phyloP scores from a whole-genome alignment of 176 grass and related monocot species.

The Zoysia pacifica region DNA sequence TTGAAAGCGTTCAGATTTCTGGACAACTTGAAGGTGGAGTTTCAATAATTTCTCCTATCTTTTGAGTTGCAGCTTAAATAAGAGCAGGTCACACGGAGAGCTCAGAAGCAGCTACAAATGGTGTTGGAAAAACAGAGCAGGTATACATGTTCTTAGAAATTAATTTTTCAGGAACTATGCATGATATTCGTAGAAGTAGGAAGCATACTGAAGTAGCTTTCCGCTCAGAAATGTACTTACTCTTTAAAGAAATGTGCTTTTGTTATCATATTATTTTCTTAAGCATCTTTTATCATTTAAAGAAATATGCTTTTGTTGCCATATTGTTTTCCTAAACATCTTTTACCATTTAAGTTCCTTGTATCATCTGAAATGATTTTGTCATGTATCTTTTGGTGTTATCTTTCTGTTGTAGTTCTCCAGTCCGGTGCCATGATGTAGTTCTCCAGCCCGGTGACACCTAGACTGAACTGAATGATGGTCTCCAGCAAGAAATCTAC shows the following conservation, averaged over 20 bases:
- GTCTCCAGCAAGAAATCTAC: too few species aligned
- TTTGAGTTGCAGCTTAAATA: constrained; percentile 73
- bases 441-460: neutral
- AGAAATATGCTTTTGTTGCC: too few species aligned
- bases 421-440: constrained; percentile 1
- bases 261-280: too few species aligned
- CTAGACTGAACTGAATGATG: too few species aligned
- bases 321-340: too few species aligned
- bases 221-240: neutral
- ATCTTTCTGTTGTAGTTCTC: constrained; percentile 2
- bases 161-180: neutral
- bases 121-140: constrained; percentile 93
- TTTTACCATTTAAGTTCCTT: neutral
- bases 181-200: too few species aligned
- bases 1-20: constrained; percentile 13
- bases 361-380: constrained; percentile 4
- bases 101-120: constrained; percentile 93
- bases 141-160: constrained; percentile 38
- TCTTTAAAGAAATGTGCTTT: neutral
- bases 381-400: neutral
- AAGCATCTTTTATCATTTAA: too few species aligned
- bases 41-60: constrained; percentile 30
- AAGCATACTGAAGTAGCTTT: too few species aligned
- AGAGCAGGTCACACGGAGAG: constrained; percentile 82
- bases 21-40: constrained; percentile 21